Evolutionary conservation across 2,329 filamentous ascomycete species (phyloP), one percentile per base, ranked within the genome.

Genomic region (Diplocarpon rosae): DNA sequence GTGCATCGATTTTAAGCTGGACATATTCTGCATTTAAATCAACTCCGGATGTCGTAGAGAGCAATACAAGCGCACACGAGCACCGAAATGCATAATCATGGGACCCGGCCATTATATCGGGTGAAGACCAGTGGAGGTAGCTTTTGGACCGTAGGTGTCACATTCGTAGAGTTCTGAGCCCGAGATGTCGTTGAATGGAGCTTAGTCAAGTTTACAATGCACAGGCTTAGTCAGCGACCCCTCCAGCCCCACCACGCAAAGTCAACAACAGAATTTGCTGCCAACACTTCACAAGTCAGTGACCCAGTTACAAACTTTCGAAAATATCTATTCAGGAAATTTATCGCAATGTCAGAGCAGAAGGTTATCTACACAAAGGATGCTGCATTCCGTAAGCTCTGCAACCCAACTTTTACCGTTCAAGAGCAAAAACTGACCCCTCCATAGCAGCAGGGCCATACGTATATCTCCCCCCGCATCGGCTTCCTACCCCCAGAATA

Each of bases 351-450:
- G 60, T 47, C 59, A 43, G 59, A 61, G 7, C 52, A 59, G 44
- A 61, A 59, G 39, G 38, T 52, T 16, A 53, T 63, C 37, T 63
- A 53, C 47, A 57, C 58, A 34, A 56, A 59, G 43, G 55, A 63
- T 53, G 60, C 60, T 50, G 58, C 60, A 45, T 54, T 53, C 47
- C 59, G 59, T 62, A 58, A 53, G 59, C 35, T 39, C 40, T 29
- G 30, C 33, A 32, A 24, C 3, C 28, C 36, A 9, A 5, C 29
- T 38, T 17, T 41, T 39, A 17, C 39, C 29, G 13, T 9, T 37
- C 5, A 12, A 27, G 14, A 29, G 24, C 29, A n/a, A 10, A 43
- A 15, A 35, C 31, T 47, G 24, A 46, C 39, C 37, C 17, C 37
- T 36, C 27, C 33, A 44, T 38, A 59, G 56, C 56, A 36, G 56